These are phyloP conservation scores for Rhizoclosmatium hyalinum DNA, from an alignment of 371 early-diverging fungal species.

Conservation along the genomic window DNA sequence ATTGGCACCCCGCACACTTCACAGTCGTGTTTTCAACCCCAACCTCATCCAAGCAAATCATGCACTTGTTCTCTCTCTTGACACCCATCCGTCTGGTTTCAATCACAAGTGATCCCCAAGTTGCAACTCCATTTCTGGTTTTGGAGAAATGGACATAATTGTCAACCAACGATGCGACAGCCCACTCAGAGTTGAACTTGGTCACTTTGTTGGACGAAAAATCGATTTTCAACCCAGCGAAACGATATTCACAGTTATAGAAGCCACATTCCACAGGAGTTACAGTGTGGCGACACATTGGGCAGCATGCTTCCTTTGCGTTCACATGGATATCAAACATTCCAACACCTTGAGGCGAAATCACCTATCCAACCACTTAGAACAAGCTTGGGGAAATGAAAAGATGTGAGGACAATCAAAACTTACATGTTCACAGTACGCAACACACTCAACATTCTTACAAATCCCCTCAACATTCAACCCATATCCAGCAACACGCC, in stretches of 20 bases:
- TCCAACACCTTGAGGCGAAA: neutral
- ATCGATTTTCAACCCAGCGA: neutral
- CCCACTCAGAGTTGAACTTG: slow-evolving; percentile 1
- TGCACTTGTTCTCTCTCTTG: too few species aligned
- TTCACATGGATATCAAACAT: neutral
- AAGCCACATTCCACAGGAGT: neutral
- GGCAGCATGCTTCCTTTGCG: neutral
- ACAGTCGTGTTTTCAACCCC: too few species aligned
- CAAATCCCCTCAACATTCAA: too few species aligned
- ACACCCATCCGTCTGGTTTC: neutral
- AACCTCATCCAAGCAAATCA: too few species aligned
- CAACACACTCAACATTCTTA: too few species aligned
- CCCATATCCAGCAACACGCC: too few species aligned
- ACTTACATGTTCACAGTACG: too few species aligned
- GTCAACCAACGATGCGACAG: neutral
- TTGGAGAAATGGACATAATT: neutral
- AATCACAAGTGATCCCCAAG: neutral
- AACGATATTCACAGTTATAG: slow-evolving; percentile 6
- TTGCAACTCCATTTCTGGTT: neutral
- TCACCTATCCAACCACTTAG: neutral
- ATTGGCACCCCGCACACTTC: too few species aligned
- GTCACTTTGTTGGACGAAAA: neutral
- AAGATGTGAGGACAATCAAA: too few species aligned
- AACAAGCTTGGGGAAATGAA: too few species aligned
- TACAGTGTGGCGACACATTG: neutral